Percentiles rank a stretch among this genome's conserved stretches.
Evolutionary conservation across 345 rosid species (phyloP).

Genomic region (Eucalyptus rudis): DNA sequence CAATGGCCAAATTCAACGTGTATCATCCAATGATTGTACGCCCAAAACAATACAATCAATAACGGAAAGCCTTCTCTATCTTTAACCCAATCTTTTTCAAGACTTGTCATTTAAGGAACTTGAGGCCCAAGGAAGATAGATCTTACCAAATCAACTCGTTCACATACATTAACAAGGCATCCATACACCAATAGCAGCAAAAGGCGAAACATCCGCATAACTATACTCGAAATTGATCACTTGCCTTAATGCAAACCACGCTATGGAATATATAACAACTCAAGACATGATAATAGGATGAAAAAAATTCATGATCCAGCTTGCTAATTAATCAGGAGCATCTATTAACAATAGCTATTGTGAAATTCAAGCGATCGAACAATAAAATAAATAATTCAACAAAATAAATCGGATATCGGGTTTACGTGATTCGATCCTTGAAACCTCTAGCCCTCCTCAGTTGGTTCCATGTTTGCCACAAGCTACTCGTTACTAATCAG

Average conservation of each 20-base stretch:
- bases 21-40: not conserved
- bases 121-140: not conserved
- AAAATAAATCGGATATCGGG: not conserved
- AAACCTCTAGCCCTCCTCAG: not conserved
- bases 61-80: not conserved
- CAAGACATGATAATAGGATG: not conserved
- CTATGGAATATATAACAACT: not conserved
- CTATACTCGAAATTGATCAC: not conserved
- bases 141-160: not conserved
- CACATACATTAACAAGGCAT: not conserved
- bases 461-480: not conserved
- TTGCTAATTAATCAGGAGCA: not conserved
- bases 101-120: not conserved
- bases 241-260: not conserved
- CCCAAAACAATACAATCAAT: not conserved
- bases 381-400: not conserved
- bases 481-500: not conserved
- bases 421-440: accelerated
- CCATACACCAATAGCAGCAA: not conserved
- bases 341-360: not conserved
- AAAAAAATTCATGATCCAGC: not conserved
- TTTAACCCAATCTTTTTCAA: not conserved
- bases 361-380: not conserved
- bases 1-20: not conserved
- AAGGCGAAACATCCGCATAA: not conserved